Conservation (phyloP, 108 stramenopile species). For the Heterococcus sp. region DNA sequence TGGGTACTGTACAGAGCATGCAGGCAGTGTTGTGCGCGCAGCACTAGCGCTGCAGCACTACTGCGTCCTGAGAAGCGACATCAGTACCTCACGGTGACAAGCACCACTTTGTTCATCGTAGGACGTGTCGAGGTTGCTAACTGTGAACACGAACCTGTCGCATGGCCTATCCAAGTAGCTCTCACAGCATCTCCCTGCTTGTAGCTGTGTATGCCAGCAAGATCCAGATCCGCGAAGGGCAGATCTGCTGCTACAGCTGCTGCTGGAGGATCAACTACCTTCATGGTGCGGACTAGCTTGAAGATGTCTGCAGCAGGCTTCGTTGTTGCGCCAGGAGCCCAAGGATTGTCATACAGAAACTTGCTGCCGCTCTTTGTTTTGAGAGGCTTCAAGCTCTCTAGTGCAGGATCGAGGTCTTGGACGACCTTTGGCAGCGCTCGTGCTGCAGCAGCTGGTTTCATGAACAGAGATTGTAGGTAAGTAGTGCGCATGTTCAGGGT, state of each 20-base stretch:
- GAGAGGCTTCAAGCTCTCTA: not conserved
- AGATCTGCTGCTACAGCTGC: slow-evolving; percentile 6
- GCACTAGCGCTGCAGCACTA: not conserved
- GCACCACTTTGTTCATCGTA: not conserved
- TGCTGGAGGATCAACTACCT: not conserved
- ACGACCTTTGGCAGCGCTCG: not conserved
- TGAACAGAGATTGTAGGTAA: too few species aligned
- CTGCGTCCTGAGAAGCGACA: too few species aligned
- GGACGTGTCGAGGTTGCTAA: not conserved
- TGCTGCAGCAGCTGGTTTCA: not conserved
- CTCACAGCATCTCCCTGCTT: slow-evolving; percentile 2
- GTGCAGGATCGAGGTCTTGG: not conserved
- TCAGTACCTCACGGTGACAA: not conserved
- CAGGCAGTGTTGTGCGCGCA: not conserved
- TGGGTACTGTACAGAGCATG: not conserved
- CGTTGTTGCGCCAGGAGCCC: slow-evolving; percentile 16
- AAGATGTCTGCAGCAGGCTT: slow-evolving; percentile 3
- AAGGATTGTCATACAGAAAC: slow-evolving; percentile 22
- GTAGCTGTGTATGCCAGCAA: not conserved
- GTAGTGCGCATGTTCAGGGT: not conserved
- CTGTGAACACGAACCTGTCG: slow-evolving; percentile 31
- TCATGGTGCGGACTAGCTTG: not conserved
- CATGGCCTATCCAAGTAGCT: slow-evolving; percentile 57
- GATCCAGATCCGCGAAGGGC: slow-evolving; percentile 14
- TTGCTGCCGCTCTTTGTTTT: not conserved